These are phyloP conservation scores for Neophaeococcomyces aloes DNA, from an alignment of 2,329 filamentous ascomycete genomes.

Conservation along the genomic window DNA sequence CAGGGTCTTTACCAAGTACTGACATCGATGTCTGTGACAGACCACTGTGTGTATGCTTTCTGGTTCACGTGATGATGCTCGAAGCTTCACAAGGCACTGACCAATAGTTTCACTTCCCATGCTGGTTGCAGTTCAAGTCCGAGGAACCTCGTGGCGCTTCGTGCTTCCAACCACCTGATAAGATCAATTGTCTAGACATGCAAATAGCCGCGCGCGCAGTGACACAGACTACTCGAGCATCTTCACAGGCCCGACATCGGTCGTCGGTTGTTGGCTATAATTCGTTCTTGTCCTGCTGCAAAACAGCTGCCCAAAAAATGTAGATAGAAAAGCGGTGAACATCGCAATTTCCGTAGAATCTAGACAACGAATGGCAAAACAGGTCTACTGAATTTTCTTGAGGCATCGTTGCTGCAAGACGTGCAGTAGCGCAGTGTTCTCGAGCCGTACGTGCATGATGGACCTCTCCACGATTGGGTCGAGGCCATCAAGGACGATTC, in stretches of 20 bases:
- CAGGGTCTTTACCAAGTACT: too few species aligned
- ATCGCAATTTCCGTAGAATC: neutral
- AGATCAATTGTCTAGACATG: neutral
- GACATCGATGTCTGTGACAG: too few species aligned
- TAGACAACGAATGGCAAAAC: constrained; percentile 4
- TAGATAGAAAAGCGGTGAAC: constrained; percentile 6
- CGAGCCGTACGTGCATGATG: neutral
- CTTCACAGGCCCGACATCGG: constrained; percentile 3
- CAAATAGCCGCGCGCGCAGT: constrained; percentile 6
- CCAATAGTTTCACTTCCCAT: too few species aligned
- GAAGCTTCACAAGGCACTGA: too few species aligned
- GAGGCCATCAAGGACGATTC: too few species aligned
- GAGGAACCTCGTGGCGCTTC: constrained; percentile 2
- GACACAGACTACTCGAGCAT: constrained; percentile 8
- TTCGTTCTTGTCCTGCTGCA: constrained; percentile 4
- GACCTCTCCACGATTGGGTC: too few species aligned
- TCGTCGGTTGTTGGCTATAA: constrained; percentile 1
- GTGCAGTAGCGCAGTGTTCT: constrained; percentile 4
- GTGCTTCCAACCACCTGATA: neutral
- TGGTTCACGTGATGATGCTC: too few species aligned
- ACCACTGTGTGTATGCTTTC: too few species aligned
- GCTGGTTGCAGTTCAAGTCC: neutral
- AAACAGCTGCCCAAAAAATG: neutral
- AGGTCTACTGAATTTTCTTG: neutral
- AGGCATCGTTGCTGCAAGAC: constrained; percentile 5